Base-by-base conservation (phyloP, 192 early-diverging fungal species). In the Powellomyces hirtus region DNA sequence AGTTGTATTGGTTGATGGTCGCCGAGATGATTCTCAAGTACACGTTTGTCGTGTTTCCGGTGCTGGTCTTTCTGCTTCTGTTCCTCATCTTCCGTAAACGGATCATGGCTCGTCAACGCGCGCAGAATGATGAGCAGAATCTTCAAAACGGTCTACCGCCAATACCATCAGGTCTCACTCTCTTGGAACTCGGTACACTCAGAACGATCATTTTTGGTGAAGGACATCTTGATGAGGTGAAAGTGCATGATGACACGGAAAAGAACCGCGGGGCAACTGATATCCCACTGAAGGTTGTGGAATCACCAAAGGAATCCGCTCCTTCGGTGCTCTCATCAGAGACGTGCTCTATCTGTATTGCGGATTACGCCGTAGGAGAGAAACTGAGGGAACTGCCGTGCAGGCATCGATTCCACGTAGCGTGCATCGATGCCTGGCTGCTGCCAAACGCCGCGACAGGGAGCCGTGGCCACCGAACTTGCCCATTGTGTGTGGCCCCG, bases 261-360 rank as follows among this genome's bases (percentile, higher is more conserved):
- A 42, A 10, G 40, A n/a, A 42, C 40, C 11, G 10, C 40, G 40
- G n/a, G 40, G 40, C 10, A 42, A n/a, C 40, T n/a, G 40, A 13
- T n/a, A n/a, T 42, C n/a, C 40, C 40, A n/a, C n/a, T n/a, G n/a
- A n/a, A n/a, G n/a, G n/a, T n/a, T n/a, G n/a, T n/a, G n/a, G n/a
- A 10, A 42, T 42, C 40, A 42, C 40, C 40, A 42, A n/a, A 10
- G 40, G 40, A 42, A n/a, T n/a, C 40, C 10, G 40, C 11, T n/a
- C 40, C n/a, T 10, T n/a, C 40, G n/a, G 11, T n/a, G 11, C 10
- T 42, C 40, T 10, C 63, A 0, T 37, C 73, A 38, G 66, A 82
- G 35, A 70, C 76, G 1, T 91, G 89, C 38, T 78, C 85, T 8
- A 84, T 91, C 62, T 91, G 89, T 59, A 71, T 90, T 49, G 83